These are phyloP conservation scores for Phytopythium helicoides DNA, from an alignment of 352 stramenopile genomes.

Conservation along the genomic window DNA sequence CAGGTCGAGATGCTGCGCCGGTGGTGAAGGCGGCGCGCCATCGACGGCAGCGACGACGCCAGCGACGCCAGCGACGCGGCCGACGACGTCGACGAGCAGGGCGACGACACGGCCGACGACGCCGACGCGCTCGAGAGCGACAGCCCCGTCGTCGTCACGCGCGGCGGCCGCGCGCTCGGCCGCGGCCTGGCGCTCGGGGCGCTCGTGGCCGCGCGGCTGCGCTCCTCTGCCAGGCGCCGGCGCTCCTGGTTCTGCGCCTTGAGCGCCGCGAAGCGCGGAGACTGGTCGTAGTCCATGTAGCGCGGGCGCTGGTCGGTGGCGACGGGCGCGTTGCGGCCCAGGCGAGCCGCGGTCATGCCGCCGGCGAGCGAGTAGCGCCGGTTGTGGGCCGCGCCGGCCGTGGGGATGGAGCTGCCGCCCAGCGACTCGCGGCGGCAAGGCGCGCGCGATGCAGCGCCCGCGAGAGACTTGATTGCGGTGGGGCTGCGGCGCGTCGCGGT, in stretches of 20 bases:
- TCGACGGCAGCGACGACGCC: constrained; percentile 3
- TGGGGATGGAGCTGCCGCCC: background rate
- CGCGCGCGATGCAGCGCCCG: too few relatives aligned
- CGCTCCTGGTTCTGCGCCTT: constrained; percentile 37
- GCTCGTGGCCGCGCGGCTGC: too few relatives aligned
- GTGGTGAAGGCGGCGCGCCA: constrained; percentile 13
- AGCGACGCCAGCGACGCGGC: background rate
- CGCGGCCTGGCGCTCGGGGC: too few relatives aligned
- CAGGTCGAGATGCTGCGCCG: too few relatives aligned
- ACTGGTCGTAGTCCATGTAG: constrained; percentile 38
- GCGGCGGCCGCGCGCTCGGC: background rate
- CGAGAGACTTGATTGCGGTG: background rate
- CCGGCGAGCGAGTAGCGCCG: background rate
- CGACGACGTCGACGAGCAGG: background rate
- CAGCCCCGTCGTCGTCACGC: background rate
- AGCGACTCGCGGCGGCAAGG: constrained; percentile 2
- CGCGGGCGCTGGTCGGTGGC: constrained; percentile 6
- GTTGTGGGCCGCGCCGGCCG: background rate
- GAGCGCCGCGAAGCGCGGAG: constrained; percentile 27
- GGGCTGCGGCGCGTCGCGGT: too few relatives aligned
- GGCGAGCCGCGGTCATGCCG: background rate
- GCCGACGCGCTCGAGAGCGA: background rate
- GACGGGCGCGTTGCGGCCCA: background rate
- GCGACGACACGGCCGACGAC: background rate
- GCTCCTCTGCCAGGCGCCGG: constrained; percentile 27